These are phyloP conservation scores for Pneumocystis jirovecii DNA, from an alignment of 1,139 yeast species.

Conservation along the genomic window DNA sequence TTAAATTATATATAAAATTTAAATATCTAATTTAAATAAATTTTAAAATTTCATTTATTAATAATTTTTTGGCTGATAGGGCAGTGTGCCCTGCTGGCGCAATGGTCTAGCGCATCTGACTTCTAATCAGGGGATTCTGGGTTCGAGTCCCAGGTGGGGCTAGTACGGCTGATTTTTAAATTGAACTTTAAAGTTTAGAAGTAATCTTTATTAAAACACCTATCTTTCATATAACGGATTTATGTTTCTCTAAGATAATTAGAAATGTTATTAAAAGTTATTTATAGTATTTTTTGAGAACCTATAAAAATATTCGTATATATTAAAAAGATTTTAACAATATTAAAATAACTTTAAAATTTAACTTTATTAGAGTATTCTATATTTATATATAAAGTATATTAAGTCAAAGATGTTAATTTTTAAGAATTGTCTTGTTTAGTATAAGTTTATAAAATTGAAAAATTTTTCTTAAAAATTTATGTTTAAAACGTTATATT, in stretches of 20 bases:
- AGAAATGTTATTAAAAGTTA: too few relatives aligned
- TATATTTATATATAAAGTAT: not conserved
- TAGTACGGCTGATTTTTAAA: not conserved
- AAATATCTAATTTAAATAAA: not conserved
- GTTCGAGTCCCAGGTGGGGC: conserved; percentile 1
- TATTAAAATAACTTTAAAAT: not conserved
- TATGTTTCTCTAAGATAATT: too few relatives aligned
- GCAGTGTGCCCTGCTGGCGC: not conserved
- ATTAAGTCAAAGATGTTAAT: not conserved
- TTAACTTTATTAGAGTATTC: not conserved
- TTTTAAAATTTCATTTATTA: not conserved
- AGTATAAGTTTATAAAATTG: not conserved
- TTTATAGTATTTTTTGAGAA: too few relatives aligned
- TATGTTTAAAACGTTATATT: not conserved
- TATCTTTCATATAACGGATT: too few relatives aligned
- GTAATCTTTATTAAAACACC: too few relatives aligned
- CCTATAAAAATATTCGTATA: too few relatives aligned
- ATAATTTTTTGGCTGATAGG: not conserved
- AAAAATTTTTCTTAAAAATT: not conserved
- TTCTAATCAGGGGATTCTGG: conserved; percentile 1
- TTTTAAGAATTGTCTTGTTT: not conserved
- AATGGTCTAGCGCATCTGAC: conserved; percentile 1
- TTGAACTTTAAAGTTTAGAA: too few relatives aligned
- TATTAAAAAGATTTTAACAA: not conserved
- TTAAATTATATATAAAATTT: not conserved